These are phyloP conservation scores for Colletotrichum sp. DNA, from an alignment of 2,329 filamentous ascomycete species.

Conservation along the genomic window DNA sequence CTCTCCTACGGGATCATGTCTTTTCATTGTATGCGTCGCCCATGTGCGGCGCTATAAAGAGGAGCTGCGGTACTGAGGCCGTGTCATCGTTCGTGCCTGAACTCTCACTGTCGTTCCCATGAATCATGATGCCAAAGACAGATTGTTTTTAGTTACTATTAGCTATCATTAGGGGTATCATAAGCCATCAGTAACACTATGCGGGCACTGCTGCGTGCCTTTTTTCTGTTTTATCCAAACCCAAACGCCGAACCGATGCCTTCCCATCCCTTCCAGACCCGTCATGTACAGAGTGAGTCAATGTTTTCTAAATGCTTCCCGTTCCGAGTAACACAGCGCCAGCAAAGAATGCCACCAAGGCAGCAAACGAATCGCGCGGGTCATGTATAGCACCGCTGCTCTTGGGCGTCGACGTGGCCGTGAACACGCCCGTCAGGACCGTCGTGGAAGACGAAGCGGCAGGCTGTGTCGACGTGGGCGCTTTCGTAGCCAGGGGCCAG, in stretches of 20 bases:
- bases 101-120: rapidly evolving
- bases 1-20: neutral
- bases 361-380: neutral
- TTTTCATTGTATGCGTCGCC: neutral
- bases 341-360: constrained; percentile 28
- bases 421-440: constrained; percentile 37
- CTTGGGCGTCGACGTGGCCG: constrained; percentile 38
- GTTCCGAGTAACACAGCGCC: neutral
- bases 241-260: neutral
- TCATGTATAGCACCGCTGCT: neutral
- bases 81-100: neutral
- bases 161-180: constrained; percentile 7
- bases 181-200: neutral
- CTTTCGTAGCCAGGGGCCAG: constrained; percentile 41
- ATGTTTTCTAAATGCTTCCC: neutral
- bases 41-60: neutral
- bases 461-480: constrained; percentile 25
- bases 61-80: neutral
- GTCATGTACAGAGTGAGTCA: neutral
- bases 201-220: neutral
- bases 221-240: neutral
- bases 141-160: neutral
- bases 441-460: constrained; percentile 24
- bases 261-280: neutral
- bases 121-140: neutral